A percentile compares a stretch with the other conserved stretches of the same genome.
Conservation (phyloP, 306 rosid genomes). For the Herpetospermum pedunculosum region DNA sequence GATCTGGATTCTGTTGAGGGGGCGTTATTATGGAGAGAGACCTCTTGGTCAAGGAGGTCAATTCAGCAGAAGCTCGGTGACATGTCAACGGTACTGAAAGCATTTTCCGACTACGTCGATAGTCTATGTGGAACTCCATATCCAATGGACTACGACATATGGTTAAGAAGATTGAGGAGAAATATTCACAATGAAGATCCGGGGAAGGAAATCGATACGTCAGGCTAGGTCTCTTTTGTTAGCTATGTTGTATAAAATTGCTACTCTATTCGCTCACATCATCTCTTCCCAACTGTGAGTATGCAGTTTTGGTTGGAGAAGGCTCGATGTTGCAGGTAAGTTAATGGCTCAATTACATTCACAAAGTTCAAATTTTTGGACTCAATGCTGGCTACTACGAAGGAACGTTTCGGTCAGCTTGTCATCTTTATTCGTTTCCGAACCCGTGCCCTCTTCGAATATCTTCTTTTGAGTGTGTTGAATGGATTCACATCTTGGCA, state of each 20-base stretch:
- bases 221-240: constrained; percentile 28
- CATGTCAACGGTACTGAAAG: constrained; percentile 74
- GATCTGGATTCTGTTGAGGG: constrained; percentile 93
- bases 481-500: not conserved
- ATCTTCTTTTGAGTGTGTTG: not conserved
- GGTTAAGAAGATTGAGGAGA: constrained; percentile 86
- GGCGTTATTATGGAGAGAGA: constrained; percentile 90
- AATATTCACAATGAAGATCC: constrained; percentile 61
- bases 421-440: not conserved
- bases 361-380: not conserved
- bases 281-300: not conserved
- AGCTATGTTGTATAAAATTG: not conserved
- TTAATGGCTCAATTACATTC: not conserved
- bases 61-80: constrained; percentile 96
- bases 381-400: not conserved
- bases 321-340: not conserved
- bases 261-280: not conserved
- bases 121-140: constrained; percentile 98
- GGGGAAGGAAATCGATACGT: constrained; percentile 67
- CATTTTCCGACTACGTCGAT: constrained; percentile 91
- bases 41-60: constrained; percentile 81
- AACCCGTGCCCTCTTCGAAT: not conserved
- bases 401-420: not conserved
- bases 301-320: not conserved
- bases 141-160: constrained; percentile 80